Evolutionary conservation across 148 eudicot genomes (phyloP).

Genomic region (Rhododendron ferrugineum): DNA sequence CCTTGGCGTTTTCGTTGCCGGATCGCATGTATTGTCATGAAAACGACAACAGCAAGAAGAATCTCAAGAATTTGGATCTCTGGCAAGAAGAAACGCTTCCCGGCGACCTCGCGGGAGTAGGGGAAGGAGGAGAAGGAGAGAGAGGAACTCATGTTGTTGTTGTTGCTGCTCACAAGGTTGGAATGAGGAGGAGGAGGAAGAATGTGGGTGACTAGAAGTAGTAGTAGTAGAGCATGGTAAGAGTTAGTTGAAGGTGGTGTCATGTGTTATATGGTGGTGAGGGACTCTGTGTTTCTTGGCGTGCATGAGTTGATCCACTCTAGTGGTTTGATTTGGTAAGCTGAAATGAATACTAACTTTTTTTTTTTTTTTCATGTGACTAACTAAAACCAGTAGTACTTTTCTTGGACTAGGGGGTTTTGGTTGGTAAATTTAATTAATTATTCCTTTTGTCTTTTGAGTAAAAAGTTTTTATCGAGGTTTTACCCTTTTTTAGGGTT

Average conservation of each 20-base stretch:
- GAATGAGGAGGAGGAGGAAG: constrained; percentile 10
- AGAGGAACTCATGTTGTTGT: constrained; percentile 14
- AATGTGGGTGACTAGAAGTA: not conserved
- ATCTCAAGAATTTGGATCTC: constrained; percentile 55
- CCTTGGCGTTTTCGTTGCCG: constrained; percentile 49
- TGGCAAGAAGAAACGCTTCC: constrained; percentile 15
- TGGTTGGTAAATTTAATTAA: not conserved
- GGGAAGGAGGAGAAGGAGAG: not conserved
- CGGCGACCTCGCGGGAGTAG: not conserved
- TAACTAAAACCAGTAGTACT: not conserved
- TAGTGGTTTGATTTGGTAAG: constrained; percentile 63
- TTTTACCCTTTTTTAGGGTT: not conserved
- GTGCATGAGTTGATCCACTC: constrained; percentile 34
- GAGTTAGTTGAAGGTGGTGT: constrained; percentile 24
- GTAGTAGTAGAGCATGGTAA: constrained; percentile 7
- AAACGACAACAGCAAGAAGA: constrained; percentile 44
- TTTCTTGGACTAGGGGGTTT: constrained; percentile 5
- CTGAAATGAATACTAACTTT: constrained; percentile 28
- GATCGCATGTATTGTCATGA: constrained; percentile 45
- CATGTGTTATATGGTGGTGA: constrained; percentile 43
- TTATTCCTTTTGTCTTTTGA: not conserved
- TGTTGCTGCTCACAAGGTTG: constrained; percentile 34
- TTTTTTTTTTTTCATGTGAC: not conserved
- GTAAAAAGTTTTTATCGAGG: not conserved
- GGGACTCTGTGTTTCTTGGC: constrained; percentile 24